Percentiles rank a stretch among this genome's conserved stretches.
Conservation (phyloP, 1,139 yeast genomes). For the Diutina sp. region DNA sequence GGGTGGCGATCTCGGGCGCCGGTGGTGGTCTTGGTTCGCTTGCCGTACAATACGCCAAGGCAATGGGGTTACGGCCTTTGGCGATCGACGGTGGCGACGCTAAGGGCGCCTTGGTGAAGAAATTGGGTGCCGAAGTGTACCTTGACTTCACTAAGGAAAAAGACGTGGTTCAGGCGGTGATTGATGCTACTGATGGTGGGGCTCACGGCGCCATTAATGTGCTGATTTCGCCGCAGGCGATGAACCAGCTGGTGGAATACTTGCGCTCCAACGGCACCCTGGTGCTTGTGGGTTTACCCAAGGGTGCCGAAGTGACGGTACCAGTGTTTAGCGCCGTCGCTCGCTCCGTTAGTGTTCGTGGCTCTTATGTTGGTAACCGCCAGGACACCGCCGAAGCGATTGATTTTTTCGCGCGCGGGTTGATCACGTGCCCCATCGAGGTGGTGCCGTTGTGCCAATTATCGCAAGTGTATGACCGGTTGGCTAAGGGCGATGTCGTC, state of each 20-base stretch:
- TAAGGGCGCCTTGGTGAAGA: conserved; percentile 41
- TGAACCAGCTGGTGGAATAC: conserved; percentile 53
- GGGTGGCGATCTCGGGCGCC: conserved; percentile 77
- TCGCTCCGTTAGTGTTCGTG: conserved; percentile 51
- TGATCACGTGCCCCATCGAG: conserved; percentile 55
- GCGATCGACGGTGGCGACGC: conserved; percentile 69
- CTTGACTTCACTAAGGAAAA: conserved; percentile 48
- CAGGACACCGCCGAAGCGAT: conserved; percentile 70
- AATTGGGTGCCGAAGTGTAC: conserved; percentile 59
- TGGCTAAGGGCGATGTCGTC: conserved; percentile 61
- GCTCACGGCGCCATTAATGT: conserved; percentile 76
- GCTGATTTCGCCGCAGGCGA: conserved; percentile 66
- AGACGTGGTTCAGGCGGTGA: conserved; percentile 44
- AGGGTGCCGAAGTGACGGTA: conserved; percentile 49
- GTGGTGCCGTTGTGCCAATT: conserved; percentile 53
- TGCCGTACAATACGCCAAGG: conserved; percentile 72
- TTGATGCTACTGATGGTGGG: conserved; percentile 60
- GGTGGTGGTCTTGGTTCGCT: conserved; percentile 79
- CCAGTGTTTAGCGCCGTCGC: conserved; percentile 56
- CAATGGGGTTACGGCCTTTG: conserved; percentile 68
- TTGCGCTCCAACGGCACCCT: conserved; percentile 68
- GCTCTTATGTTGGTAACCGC: conserved; percentile 75
- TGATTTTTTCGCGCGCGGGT: conserved; percentile 59
- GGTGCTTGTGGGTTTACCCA: conserved; percentile 74
- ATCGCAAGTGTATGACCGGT: conserved; percentile 45